phyloP scores from a whole-genome alignment of 2,329 filamentous ascomycete genomes.

The Ophiostoma australiae region DNA sequence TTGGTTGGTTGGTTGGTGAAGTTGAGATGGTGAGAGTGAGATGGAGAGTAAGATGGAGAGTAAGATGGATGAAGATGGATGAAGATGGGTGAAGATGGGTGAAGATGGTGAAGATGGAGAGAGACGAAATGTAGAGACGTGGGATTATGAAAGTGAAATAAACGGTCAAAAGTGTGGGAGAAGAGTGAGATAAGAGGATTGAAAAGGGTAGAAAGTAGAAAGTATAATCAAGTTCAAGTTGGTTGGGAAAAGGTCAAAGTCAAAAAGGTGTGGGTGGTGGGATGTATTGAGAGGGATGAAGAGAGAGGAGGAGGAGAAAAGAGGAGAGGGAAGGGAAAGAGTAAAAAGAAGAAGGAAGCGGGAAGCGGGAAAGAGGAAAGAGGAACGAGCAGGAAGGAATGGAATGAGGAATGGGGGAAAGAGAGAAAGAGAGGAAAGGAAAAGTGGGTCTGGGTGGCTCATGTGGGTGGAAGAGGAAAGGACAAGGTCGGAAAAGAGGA shows the following conservation, averaged over 20 bases:
- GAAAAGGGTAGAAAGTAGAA: not conserved
- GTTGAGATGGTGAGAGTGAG: not conserved
- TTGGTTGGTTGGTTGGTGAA: not conserved
- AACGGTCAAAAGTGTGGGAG: not conserved
- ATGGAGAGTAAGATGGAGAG: not conserved
- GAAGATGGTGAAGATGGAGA: not conserved
- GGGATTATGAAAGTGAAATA: not conserved
- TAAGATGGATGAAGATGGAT: too few species aligned
- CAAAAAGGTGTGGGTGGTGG: conserved; percentile 15
- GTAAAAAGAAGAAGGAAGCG: conserved; percentile 7
- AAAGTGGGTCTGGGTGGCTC: not conserved
- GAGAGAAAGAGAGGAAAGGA: conserved; percentile 7
- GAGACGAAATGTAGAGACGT: not conserved
- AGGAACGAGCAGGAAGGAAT: not conserved
- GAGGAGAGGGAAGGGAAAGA: not conserved
- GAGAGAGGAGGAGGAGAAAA: conserved; percentile 2
- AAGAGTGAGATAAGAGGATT: not conserved
- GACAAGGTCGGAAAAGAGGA: conserved; percentile 7
- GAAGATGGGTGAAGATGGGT: too few species aligned
- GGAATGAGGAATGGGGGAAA: conserved; percentile 2
- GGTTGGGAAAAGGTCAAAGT: not conserved
- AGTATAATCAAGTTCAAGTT: too few species aligned
- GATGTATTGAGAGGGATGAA: conserved; percentile 4
- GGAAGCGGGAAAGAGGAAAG: conserved; percentile 9
- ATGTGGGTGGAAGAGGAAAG: conserved; percentile 8